Conservation (phyloP, 23 red algal species). For the Gracilaria vermiculophylla region DNA sequence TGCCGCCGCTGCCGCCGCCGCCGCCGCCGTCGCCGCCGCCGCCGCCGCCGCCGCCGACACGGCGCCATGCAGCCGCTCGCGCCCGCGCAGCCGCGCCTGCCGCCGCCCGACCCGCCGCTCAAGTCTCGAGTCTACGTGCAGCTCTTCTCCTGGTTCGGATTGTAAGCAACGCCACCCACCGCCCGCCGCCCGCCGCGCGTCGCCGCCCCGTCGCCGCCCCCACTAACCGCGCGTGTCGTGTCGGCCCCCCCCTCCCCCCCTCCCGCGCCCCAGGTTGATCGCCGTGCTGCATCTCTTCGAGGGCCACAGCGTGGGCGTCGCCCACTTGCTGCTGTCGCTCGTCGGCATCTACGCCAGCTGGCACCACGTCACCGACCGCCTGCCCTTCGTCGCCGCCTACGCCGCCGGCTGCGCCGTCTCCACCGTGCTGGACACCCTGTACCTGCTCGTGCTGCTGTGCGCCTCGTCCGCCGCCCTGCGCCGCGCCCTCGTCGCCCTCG, state of each 20-base stretch:
- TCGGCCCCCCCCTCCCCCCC: background rate
- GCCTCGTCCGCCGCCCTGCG: conserved; percentile 2
- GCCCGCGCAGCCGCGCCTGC: background rate
- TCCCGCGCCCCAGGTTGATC: background rate
- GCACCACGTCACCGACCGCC: conserved; percentile 22
- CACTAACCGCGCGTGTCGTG: background rate
- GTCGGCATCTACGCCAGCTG: conserved; percentile 41
- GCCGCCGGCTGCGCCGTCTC: conserved; percentile 13
- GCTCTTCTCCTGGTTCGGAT: conserved; percentile 48
- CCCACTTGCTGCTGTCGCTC: conserved; percentile 1
- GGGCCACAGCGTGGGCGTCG: conserved; percentile 25
- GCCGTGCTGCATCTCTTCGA: conserved; percentile 48
- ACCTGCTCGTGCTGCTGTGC: conserved; percentile 3
- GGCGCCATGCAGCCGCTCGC: conserved; percentile 38
- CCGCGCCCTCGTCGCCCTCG: background rate
- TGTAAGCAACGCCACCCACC: conserved; percentile 32
- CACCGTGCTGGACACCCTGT: conserved; percentile 1
- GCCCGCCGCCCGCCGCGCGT: background rate
- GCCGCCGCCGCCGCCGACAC: no score
- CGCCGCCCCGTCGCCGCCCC: background rate
- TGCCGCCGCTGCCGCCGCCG: background rate
- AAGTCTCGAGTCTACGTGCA: conserved; percentile 53
- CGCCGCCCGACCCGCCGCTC: background rate
- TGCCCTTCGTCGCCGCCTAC: background rate
- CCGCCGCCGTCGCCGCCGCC: background rate